Evolutionary conservation across 306 rosid species (phyloP).

Genomic region (Phaseolus lunatus): DNA sequence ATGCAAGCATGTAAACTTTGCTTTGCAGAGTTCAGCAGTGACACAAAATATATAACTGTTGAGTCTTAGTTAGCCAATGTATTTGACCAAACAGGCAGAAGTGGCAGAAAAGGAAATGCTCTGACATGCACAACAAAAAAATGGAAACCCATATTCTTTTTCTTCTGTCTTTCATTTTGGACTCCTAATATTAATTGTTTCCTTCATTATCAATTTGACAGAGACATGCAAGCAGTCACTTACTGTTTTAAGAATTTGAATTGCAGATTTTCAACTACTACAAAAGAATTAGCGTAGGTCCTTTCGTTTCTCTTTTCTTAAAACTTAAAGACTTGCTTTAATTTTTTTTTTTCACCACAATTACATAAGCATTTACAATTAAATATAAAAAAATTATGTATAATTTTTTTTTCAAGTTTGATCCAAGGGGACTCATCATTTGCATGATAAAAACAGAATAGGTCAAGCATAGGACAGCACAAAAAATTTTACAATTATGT

Average conservation of each 20-base stretch:
- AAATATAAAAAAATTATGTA: neutral
- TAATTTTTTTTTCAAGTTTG: neutral
- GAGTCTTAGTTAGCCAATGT: too few relatives aligned
- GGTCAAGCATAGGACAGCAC: neutral
- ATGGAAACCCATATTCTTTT: neutral
- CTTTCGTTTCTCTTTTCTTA: neutral
- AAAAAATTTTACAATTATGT: neutral
- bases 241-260: neutral
- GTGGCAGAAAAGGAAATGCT: neutral
- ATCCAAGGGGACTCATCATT: neutral
- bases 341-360: neutral
- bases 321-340: neutral
- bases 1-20: too few relatives aligned
- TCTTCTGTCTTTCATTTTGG: slow-evolving; percentile 15
- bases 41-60: too few relatives aligned
- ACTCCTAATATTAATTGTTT: neutral
- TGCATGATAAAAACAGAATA: neutral
- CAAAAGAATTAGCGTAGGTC: neutral
- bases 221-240: neutral
- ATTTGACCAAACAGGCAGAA: neutral
- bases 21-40: too few relatives aligned
- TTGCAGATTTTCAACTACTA: neutral
- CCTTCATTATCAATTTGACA: slow-evolving; percentile 21
- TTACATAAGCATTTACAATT: neutral
- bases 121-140: neutral